phyloP scores from a whole-genome alignment of 148 eudicot species.

The Vaccinium macrocarpon region DNA sequence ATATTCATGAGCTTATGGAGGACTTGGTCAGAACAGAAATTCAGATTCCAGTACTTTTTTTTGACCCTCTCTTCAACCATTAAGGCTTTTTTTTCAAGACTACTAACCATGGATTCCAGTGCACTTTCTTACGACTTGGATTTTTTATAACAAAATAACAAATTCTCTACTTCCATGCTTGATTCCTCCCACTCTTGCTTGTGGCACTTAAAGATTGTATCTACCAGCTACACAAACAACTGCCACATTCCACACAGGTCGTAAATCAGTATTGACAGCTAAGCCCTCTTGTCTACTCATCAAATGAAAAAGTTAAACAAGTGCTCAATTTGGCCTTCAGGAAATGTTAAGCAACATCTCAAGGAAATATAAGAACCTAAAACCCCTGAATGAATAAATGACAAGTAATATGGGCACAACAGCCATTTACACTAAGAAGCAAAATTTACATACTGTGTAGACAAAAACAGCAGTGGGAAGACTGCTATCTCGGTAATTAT shows the following conservation, averaged over 20 bases:
- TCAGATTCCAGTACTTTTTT: not conserved
- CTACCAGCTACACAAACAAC: not conserved
- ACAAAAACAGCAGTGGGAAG: constrained; percentile 96
- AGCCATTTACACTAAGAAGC: not conserved
- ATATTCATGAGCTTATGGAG: not conserved
- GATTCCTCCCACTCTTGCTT: not conserved
- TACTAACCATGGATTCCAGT: not conserved
- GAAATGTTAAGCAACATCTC: not conserved
- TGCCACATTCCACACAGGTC: not conserved
- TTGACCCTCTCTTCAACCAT: not conserved
- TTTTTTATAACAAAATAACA: not conserved
- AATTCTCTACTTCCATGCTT: not conserved
- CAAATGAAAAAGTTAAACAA: not conserved
- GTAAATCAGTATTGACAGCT: not conserved
- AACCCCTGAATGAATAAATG: not conserved
- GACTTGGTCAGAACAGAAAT: not conserved
- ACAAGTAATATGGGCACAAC: not conserved
- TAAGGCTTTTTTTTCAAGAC: not conserved
- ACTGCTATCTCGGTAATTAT: constrained; percentile 92
- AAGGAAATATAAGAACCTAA: not conserved
- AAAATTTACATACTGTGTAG: constrained; percentile 61
- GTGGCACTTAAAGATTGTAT: not conserved
- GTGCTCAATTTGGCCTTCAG: not conserved
- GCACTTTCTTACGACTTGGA: not conserved
- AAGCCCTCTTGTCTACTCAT: not conserved